Percentiles rank a stretch among this genome's conserved stretches.
Conservation (phyloP, 2,329 filamentous ascomycete genomes). For the Penicillium sp. region DNA sequence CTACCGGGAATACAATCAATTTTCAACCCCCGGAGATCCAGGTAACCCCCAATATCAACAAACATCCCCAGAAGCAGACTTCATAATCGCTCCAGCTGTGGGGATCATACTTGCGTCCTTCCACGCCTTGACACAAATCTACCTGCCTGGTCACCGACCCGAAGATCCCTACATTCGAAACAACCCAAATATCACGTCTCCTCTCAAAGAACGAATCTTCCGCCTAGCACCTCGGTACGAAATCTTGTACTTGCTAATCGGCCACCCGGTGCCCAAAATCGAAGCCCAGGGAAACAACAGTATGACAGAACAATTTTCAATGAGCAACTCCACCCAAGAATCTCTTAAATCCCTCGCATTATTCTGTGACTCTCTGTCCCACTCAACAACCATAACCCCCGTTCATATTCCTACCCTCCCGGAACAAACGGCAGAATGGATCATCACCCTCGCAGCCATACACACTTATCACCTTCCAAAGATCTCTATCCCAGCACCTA, state of each 20-base stretch:
- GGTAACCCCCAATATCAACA: background rate
- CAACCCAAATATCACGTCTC: conserved; percentile 24
- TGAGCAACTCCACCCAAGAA: background rate
- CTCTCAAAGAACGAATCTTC: conserved; percentile 1
- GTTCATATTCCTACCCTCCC: background rate
- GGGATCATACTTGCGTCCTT: conserved; percentile 71
- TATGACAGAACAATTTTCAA: background rate
- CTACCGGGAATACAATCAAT: conserved; percentile 27
- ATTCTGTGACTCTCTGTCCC: background rate
- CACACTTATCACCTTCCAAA: conserved; percentile 24
- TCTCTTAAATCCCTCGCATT: background rate
- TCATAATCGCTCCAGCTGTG: conserved; percentile 67
- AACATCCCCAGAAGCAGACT: conserved; percentile 54
- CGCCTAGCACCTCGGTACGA: background rate
- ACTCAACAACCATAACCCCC: background rate
- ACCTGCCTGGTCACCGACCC: conserved; percentile 57
- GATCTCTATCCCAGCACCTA: background rate
- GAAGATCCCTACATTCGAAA: background rate
- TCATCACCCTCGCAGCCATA: background rate
- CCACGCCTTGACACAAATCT: conserved; percentile 69
- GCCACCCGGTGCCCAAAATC: background rate
- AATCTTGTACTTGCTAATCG: background rate
- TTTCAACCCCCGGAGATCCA: background rate
- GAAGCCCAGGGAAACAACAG: background rate
- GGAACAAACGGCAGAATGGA: background rate